These are phyloP conservation scores for Mortierella hygrophila DNA, from an alignment of 192 early-diverging fungal species.

Conservation along the genomic window DNA sequence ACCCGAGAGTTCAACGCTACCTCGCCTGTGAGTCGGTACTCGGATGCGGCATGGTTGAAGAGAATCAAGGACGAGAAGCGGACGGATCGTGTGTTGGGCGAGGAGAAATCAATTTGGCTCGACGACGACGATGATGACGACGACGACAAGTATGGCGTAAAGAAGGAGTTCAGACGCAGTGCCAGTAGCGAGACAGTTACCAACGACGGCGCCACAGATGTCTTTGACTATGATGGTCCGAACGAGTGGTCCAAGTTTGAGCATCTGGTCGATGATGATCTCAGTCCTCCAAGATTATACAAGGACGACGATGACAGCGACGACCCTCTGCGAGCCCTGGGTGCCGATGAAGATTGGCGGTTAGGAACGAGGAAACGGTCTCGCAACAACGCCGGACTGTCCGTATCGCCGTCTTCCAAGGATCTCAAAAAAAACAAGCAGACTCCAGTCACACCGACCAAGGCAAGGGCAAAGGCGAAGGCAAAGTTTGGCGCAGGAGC, in stretches of 20 bases:
- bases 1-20: not conserved
- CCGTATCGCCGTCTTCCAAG: not conserved
- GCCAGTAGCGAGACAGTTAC: not conserved
- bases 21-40: not conserved
- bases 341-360: not conserved
- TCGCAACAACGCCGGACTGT: not conserved
- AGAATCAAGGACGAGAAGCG: not conserved
- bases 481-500: not conserved
- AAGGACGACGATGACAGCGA: slow-evolving; percentile 10
- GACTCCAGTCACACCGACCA: not conserved
- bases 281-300: slow-evolving; percentile 26
- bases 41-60: not conserved
- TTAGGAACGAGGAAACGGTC: not conserved
- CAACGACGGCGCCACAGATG: not conserved
- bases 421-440: not conserved
- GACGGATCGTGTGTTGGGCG: not conserved
- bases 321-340: not conserved
- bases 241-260: slow-evolving; percentile 1
- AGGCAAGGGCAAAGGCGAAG: not conserved
- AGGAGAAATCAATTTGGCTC: not conserved
- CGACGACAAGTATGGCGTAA: not conserved
- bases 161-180: not conserved
- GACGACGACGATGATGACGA: not conserved
- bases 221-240: not conserved
- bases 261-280: not conserved